phyloP scores from a whole-genome alignment of 805 yeast genomes.

The Teunomyces cretensis region DNA sequence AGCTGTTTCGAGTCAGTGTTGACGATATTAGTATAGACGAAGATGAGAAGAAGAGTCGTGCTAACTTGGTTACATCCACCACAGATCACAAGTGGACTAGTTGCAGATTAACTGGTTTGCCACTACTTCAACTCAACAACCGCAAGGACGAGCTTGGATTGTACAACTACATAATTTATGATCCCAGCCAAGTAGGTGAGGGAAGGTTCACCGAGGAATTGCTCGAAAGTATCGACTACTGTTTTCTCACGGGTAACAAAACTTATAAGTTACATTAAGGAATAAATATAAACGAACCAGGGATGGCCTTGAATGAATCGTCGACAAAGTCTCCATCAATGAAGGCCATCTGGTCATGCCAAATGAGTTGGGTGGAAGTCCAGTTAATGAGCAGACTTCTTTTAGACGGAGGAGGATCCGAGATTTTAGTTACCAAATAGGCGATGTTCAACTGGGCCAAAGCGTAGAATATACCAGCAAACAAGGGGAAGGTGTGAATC shows the following conservation, averaged over 20 bases:
- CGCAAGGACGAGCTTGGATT: constrained; percentile 31
- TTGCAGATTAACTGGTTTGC: constrained; percentile 37
- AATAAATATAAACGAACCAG: constrained; percentile 18
- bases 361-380: constrained; percentile 32
- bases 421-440: constrained; percentile 51
- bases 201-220: constrained; percentile 15
- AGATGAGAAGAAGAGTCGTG: background rate
- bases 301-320: constrained; percentile 24
- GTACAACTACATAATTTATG: constrained; percentile 26
- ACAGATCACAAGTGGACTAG: constrained; percentile 37
- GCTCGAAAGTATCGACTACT: constrained; percentile 26
- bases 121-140: constrained; percentile 33
- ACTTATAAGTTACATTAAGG: constrained; percentile 17
- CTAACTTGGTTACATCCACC: constrained; percentile 23
- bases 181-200: constrained; percentile 6
- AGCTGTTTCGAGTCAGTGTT: constrained; percentile 23
- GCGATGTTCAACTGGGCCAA: constrained; percentile 56
- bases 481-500: constrained; percentile 40
- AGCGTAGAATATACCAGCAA: constrained; percentile 50
- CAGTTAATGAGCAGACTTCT: constrained; percentile 27
- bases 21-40: constrained; percentile 13
- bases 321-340: constrained; percentile 23
- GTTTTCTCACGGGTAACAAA: constrained; percentile 39
- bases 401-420: constrained; percentile 42
- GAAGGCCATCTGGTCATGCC: constrained; percentile 24